Evolutionary conservation across 345 rosid species (phyloP).

Genomic region (Sisymbrium irio): DNA sequence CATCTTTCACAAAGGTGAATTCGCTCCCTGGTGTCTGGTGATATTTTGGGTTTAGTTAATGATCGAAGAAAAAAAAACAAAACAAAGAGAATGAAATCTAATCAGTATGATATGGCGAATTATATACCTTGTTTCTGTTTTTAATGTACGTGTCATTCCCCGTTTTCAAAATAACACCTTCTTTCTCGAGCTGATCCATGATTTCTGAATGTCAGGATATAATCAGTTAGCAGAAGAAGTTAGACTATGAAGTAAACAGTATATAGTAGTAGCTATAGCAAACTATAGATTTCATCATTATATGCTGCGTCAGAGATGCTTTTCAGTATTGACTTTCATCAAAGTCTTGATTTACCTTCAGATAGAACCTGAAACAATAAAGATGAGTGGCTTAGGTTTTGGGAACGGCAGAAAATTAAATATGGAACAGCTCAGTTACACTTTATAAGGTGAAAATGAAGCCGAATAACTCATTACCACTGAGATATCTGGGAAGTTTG

Average conservation of each 20-base stretch:
- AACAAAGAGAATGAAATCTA: neutral
- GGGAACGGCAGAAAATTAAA: slow-evolving; percentile 8
- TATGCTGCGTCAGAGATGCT: slow-evolving; percentile 2
- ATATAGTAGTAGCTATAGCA: neutral
- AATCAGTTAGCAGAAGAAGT: slow-evolving; percentile 17
- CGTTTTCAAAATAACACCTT: slow-evolving; percentile 53
- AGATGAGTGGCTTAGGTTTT: slow-evolving; percentile 10
- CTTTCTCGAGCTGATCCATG: slow-evolving; percentile 72
- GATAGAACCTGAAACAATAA: slow-evolving; percentile 59
- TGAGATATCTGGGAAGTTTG: slow-evolving; percentile 83
- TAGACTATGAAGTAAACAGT: neutral
- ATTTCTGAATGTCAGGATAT: slow-evolving; percentile 56
- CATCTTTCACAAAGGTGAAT: slow-evolving; percentile 73
- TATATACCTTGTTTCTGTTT: slow-evolving; percentile 58
- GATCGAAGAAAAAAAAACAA: neutral
- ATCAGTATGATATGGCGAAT: neutral
- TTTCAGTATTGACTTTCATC: slow-evolving; percentile 5
- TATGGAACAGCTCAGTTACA: neutral
- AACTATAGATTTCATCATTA: neutral
- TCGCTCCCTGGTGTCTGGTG: slow-evolving; percentile 52
- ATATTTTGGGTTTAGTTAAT: neutral
- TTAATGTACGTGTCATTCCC: slow-evolving; percentile 63
- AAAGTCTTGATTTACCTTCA: slow-evolving; percentile 57
- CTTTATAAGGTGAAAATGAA: neutral
- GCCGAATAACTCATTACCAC: slow-evolving; percentile 42